A percentile compares a stretch with the other conserved stretches of the same genome.
These are phyloP conservation scores for Ophiosphaerella narmari DNA, from an alignment of 2,329 filamentous ascomycete species.

Conservation along the genomic window DNA sequence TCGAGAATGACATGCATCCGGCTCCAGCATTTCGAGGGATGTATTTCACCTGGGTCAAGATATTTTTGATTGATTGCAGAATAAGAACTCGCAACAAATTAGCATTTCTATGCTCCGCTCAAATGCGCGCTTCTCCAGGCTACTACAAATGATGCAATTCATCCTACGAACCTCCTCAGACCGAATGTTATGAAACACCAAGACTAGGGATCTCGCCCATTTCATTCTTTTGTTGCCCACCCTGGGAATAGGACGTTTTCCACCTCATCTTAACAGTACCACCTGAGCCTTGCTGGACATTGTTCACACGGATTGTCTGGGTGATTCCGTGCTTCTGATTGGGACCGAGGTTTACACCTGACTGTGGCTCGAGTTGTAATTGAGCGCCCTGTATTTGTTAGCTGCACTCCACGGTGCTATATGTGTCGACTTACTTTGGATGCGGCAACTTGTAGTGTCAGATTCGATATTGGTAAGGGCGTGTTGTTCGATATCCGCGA, in stretches of 20 bases:
- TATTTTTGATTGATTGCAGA: no score
- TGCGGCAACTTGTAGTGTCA: conserved; percentile 91
- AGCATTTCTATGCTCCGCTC: conserved; percentile 1
- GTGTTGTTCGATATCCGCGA: conserved; percentile 86
- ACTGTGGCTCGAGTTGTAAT: conserved; percentile 82
- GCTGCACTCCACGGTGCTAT: not conserved
- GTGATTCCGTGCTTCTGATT: conserved; percentile 76
- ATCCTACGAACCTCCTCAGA: conserved; percentile 6
- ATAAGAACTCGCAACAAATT: no score
- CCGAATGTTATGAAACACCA: conserved; percentile 64
- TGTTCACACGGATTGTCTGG: conserved; percentile 78
- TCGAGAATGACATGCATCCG: no score
- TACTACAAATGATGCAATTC: not conserved
- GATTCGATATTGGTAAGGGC: conserved; percentile 70
- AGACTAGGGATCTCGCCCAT: conserved; percentile 84
- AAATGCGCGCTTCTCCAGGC: conserved; percentile 11
- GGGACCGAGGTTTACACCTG: conserved; percentile 74
- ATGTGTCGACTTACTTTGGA: conserved; percentile 69
- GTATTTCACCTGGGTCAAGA: no score
- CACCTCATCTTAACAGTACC: conserved; percentile 86
- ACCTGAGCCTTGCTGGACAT: conserved; percentile 74
- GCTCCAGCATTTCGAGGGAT: no score
- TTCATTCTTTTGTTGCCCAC: conserved; percentile 69
- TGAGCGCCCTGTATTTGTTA: conserved; percentile 68
- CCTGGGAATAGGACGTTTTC: conserved; percentile 80